A percentile compares a stretch with the other conserved stretches of the same genome.
phyloP scores from a whole-genome alignment of 305 asterid species.

The Fraxinus floribunda region DNA sequence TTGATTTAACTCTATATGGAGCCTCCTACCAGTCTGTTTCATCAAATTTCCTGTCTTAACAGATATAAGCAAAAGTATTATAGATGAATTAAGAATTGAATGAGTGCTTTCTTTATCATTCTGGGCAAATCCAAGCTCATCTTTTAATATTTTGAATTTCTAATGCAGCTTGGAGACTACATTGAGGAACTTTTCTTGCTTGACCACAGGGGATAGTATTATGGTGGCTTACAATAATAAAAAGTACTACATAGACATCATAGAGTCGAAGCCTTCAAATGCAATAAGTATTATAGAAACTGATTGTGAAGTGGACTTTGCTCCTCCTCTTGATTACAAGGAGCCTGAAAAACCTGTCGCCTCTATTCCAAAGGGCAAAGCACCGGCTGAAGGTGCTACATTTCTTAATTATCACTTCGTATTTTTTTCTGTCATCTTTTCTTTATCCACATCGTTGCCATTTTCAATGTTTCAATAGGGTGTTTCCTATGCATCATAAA shows the following conservation, averaged over 20 bases:
- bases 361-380: slow-evolving; percentile 54
- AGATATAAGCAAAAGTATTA: background rate
- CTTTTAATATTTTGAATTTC: slow-evolving; percentile 1
- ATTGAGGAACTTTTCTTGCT: slow-evolving; percentile 93
- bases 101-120: background rate
- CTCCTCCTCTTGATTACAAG: slow-evolving; percentile 97
- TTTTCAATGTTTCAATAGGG: background rate
- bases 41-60: background rate
- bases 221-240: slow-evolving; percentile 98
- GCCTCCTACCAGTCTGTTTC: background rate
- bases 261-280: slow-evolving; percentile 88
- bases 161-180: slow-evolving; percentile 95
- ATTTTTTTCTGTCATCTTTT: background rate
- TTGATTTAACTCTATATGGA: background rate
- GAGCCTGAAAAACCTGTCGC: slow-evolving; percentile 78
- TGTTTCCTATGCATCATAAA: background rate
- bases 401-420: slow-evolving; percentile 3
- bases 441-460: background rate
- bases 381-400: slow-evolving; percentile 61
- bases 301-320: slow-evolving; percentile 99
- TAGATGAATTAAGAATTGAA: background rate
- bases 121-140: background rate
- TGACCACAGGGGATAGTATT: slow-evolving; percentile 91
- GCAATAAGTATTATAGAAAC: slow-evolving; percentile 94
- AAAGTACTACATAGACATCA: slow-evolving; percentile 87